Base-by-base conservation (phyloP, 768 basidiomycete genomes). In the Auricularia heimuer region DNA sequence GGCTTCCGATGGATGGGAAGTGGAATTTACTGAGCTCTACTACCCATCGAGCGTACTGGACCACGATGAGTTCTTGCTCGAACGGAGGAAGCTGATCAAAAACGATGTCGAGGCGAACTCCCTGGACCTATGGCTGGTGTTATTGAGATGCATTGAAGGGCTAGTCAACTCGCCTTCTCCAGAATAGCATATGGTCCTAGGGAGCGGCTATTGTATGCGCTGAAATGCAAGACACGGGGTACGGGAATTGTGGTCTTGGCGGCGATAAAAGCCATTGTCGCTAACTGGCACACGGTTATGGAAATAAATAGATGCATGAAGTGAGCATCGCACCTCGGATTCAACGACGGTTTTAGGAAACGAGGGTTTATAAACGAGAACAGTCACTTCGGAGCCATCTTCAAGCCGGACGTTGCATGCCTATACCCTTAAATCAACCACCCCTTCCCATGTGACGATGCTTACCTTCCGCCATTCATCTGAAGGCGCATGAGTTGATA, bases 1-100 rank as follows among this genome's bases (percentile, higher is more conserved):
- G 65, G 61, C 74, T 73, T 8, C 76, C 76, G 47, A 76, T 75
- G 37, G 68, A 45, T 4, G 67, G 62, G 62, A 77, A 75, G 2
- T 67, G 63, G 62, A 69, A 69, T 12, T 58, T 66, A 45, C 71
- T 74, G 16, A 73, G 62, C 36, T 74, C 72, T 54, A 75, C 61
- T 67, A 72, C 72, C 69, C 72, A 75, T 39, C 67, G 66, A 0
- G 75, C 75, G 39, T 75, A 63, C 35, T 70, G 71, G 2, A 68
- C 66, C 16, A 76, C 70, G 35, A 76, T 62, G 33, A 61, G 24
- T 45, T 72, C 70, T 35, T 74, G 75, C 45, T 72, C 67, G 33
- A 64, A 62, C 2, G 67, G 60, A 2, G 69, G 64, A 35, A 76
- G 67, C n/a, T 63, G 64, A 10, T 69, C 63, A 60, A 74, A 76